Evolutionary conservation across 768 basidiomycete species (phyloP).

Genomic region (Panellus pusillus): DNA sequence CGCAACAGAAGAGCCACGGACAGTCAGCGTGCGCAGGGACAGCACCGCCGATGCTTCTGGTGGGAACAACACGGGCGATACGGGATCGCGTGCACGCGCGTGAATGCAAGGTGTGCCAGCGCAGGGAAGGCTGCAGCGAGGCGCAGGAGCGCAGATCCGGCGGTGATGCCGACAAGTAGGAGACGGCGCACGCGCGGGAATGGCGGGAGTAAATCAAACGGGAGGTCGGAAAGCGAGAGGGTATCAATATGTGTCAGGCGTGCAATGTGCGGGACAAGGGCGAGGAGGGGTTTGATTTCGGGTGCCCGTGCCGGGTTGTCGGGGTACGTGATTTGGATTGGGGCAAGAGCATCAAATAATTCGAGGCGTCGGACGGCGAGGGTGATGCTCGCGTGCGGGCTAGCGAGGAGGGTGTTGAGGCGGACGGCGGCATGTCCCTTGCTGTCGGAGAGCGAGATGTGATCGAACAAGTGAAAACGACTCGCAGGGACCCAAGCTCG

Average conservation of each 20-base stretch:
- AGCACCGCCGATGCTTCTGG: no score
- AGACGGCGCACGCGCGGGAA: no score
- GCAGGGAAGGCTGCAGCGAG: neutral
- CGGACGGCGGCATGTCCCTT: neutral
- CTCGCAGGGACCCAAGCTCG: constrained; percentile 17
- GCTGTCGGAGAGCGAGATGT: neutral
- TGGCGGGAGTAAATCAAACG: constrained; percentile 7
- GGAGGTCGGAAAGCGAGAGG: constrained; percentile 12
- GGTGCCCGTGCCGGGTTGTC: neutral
- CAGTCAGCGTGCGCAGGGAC: neutral
- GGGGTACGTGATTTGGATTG: constrained; percentile 1
- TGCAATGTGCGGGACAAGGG: constrained; percentile 1
- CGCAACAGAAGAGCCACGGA: constrained; percentile 16
- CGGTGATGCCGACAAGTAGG: constrained; percentile 7
- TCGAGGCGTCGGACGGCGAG: constrained; percentile 6
- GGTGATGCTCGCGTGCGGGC: constrained; percentile 9
- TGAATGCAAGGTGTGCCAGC: constrained; percentile 1
- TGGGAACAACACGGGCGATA: neutral
- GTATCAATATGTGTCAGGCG: constrained; percentile 6
- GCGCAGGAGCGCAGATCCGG: constrained; percentile 6
- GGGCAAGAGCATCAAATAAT: constrained; percentile 3
- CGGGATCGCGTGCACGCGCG: constrained; percentile 11
- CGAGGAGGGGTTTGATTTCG: constrained; percentile 3
- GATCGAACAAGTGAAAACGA: constrained; percentile 15
- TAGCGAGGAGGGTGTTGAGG: constrained; percentile 12